phyloP scores from a whole-genome alignment of 2,329 filamentous ascomycete species.

The Pseudogymnoascus sp. region DNA sequence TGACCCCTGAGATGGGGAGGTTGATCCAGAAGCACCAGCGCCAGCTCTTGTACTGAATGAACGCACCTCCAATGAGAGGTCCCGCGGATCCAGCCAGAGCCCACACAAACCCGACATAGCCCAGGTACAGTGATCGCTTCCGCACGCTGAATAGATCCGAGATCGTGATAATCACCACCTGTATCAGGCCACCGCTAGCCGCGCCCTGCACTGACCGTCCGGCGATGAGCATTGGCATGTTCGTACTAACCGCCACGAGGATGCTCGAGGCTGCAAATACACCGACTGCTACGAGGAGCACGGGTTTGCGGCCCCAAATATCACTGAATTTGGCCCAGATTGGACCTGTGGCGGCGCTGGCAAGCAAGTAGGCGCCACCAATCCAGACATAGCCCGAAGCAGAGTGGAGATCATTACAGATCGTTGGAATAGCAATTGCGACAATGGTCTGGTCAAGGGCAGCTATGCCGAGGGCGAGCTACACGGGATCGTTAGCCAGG shows the following conservation, averaged over 20 bases:
- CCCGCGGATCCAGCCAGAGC: conserved; percentile 53
- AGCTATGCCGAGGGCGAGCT: background rate
- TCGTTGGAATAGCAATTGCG: conserved; percentile 49
- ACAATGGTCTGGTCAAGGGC: conserved; percentile 38
- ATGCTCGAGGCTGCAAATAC: conserved; percentile 56
- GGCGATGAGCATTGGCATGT: conserved; percentile 53
- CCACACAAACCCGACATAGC: conserved; percentile 52
- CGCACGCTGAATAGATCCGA: conserved; percentile 55
- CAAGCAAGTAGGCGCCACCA: conserved; percentile 41
- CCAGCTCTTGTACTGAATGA: conserved; percentile 52
- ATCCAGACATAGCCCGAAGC: conserved; percentile 41
- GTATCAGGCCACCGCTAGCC: conserved; percentile 54
- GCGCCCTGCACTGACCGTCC: conserved; percentile 55
- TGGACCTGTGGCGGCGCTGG: conserved; percentile 32
- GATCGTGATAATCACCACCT: conserved; percentile 56
- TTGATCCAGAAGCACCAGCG: conserved; percentile 56
- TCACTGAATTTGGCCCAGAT: conserved; percentile 52
- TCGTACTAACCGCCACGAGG: conserved; percentile 49
- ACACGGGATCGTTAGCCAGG: too few species aligned
- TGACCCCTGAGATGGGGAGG: conserved; percentile 27
- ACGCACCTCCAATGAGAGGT: conserved; percentile 52
- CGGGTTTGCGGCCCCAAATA: conserved; percentile 58
- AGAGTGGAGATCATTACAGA: conserved; percentile 39
- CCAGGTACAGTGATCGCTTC: conserved; percentile 53
- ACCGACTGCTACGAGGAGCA: conserved; percentile 50